Evolutionary conservation across 495 filamentous ascomycete genomes (phyloP).

Genomic region (Tuber melanosporum): DNA sequence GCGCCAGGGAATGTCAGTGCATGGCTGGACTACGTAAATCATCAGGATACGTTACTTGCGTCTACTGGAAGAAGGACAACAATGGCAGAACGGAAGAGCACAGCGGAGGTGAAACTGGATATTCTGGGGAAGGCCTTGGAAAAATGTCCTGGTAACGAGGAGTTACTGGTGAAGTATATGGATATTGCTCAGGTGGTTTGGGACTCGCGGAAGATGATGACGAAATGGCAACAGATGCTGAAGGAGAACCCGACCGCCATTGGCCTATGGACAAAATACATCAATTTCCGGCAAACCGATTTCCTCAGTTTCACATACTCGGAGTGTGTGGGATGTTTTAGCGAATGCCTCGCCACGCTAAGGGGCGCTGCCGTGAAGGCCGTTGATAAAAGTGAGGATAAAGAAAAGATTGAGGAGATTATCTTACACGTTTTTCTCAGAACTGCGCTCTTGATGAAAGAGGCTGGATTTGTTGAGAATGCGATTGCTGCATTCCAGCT

Average conservation of each 20-base stretch:
- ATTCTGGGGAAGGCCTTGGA: conserved; percentile 74
- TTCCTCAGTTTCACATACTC: conserved; percentile 65
- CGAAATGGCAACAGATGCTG: conserved; percentile 59
- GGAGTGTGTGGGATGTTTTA: conserved; percentile 52
- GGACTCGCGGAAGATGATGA: conserved; percentile 57
- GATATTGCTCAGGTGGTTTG: conserved; percentile 65
- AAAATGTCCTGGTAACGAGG: conserved; percentile 50
- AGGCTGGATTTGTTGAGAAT: conserved; percentile 74
- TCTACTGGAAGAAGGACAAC: conserved; percentile 48
- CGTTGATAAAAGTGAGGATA: conserved; percentile 25
- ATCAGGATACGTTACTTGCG: conserved; percentile 62
- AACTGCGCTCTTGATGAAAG: conserved; percentile 62
- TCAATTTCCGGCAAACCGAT: conserved; percentile 68
- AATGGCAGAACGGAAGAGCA: conserved; percentile 56
- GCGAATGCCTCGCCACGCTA: conserved; percentile 52
- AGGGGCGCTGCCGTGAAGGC: conserved; percentile 41
- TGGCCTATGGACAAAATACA: conserved; percentile 63
- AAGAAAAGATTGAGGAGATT: conserved; percentile 46
- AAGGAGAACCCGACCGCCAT: conserved; percentile 54
- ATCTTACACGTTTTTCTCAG: conserved; percentile 69
- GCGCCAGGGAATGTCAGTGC: conserved; percentile 59
- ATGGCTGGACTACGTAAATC: conserved; percentile 70
- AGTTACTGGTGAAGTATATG: conserved; percentile 61
- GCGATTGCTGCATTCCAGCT: conserved; percentile 78
- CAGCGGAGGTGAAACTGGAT: conserved; percentile 70